These are phyloP conservation scores for Anthostomella pinea DNA, from an alignment of 2,329 filamentous ascomycete species.

Conservation along the genomic window DNA sequence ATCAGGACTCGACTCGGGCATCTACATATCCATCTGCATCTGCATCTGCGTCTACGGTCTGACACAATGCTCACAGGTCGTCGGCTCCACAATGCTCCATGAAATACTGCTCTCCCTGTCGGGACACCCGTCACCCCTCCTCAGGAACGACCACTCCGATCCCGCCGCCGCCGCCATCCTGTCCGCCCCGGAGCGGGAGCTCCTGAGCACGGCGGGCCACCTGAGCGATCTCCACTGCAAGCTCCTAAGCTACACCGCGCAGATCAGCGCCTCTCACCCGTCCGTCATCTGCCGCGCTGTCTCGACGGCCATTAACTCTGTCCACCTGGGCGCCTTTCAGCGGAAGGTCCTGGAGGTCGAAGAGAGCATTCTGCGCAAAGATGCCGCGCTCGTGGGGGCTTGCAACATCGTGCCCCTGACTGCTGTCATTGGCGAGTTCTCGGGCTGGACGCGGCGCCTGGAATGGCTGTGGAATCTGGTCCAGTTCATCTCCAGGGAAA, in stretches of 20 bases:
- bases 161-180: constrained; percentile 47
- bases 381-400: constrained; percentile 79
- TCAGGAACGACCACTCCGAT: constrained; percentile 53
- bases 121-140: constrained; percentile 86
- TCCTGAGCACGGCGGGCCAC: constrained; percentile 73
- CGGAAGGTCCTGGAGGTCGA: constrained; percentile 83
- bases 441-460: constrained; percentile 79
- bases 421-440: constrained; percentile 77
- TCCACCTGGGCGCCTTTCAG: constrained; percentile 78
- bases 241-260: constrained; percentile 63
- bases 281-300: constrained; percentile 87
- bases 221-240: constrained; percentile 76
- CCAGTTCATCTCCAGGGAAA: constrained; percentile 59
- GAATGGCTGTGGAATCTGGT: constrained; percentile 80
- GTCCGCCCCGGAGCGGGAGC: constrained; percentile 77
- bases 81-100: constrained; percentile 72
- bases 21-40: too few relatives aligned
- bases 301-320: constrained; percentile 70
- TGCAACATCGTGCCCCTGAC: constrained; percentile 93
- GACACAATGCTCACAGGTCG: constrained; percentile 15
- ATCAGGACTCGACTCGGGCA: constrained; percentile 1
- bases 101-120: constrained; percentile 96
- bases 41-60: too few relatives aligned
- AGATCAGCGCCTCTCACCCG: constrained; percentile 66
- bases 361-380: constrained; percentile 68